Evolutionary conservation across 225 moss, liverwort and hornwort genomes (phyloP).

Genomic region (Bryum argenteum): DNA sequence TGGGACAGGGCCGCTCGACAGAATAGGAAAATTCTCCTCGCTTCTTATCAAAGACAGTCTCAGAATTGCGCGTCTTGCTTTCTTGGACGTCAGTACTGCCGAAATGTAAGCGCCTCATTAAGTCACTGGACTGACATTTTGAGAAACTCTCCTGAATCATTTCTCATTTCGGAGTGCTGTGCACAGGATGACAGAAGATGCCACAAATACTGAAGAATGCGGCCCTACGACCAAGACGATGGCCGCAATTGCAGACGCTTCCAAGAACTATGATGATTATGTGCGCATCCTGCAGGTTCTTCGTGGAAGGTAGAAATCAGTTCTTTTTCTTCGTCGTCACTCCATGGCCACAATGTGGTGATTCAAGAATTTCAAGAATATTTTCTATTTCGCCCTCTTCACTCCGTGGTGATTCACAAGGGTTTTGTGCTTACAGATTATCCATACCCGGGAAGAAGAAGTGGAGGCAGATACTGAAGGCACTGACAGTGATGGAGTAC

Average conservation of each 20-base stretch:
- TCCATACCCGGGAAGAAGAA: constrained; percentile 31
- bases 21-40: constrained; percentile 40
- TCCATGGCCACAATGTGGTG: no score
- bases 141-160: no score
- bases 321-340: neutral
- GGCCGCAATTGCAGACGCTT: constrained; percentile 42
- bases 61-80: constrained; percentile 44
- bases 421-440: constrained; percentile 30
- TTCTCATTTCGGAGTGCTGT: neutral
- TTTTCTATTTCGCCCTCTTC: neutral
- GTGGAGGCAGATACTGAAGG: constrained; percentile 48
- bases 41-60: constrained; percentile 41
- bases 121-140: neutral
- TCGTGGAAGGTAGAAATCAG: constrained; percentile 29
- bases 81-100: constrained; percentile 42
- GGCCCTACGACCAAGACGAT: constrained; percentile 46
- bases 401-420: no score
- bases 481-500: constrained; percentile 48
- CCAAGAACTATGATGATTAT: constrained; percentile 38
- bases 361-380: no score
- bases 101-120: constrained; percentile 35
- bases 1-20: constrained; percentile 27
- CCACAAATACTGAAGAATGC: constrained; percentile 51
- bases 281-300: constrained; percentile 47
- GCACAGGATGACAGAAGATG: constrained; percentile 50